Evolutionary conservation across 2,329 filamentous ascomycete genomes (phyloP).

Genomic region (Sarocladium brachiariae): DNA sequence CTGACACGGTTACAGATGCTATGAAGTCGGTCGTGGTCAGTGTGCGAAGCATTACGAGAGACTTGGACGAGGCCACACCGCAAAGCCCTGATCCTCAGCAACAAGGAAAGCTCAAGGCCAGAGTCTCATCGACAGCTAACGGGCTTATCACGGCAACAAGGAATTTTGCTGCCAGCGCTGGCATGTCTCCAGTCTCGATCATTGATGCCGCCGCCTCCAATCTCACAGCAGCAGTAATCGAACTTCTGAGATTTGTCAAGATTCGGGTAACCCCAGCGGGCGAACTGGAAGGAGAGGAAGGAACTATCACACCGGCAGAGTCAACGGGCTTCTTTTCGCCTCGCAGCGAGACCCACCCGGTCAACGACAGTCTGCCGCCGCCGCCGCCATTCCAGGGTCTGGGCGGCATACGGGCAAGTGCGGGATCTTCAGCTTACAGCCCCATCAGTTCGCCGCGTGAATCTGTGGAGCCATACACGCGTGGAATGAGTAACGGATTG

Average conservation of each 20-base stretch:
- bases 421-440: conserved; percentile 68
- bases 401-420: conserved; percentile 50
- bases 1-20: conserved; percentile 68
- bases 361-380: conserved; percentile 34
- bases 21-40: conserved; percentile 82
- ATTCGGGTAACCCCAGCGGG: conserved; percentile 68
- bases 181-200: conserved; percentile 86
- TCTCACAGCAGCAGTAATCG: conserved; percentile 76
- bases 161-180: conserved; percentile 76
- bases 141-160: conserved; percentile 92
- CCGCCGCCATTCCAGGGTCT: conserved; percentile 53
- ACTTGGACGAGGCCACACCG: conserved; percentile 56
- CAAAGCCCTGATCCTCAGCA: conserved; percentile 51
- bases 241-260: conserved; percentile 77
- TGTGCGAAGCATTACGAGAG: conserved; percentile 78
- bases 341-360: conserved; percentile 33
- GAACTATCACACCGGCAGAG: conserved; percentile 57
- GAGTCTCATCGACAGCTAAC: conserved; percentile 89
- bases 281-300: conserved; percentile 71
- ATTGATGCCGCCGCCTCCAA: conserved; percentile 91
- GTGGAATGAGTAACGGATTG: conserved; percentile 25
- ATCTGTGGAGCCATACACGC: conserved; percentile 39
- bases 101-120: conserved; percentile 65
- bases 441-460: conserved; percentile 62
- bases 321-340: conserved; percentile 63